Base-by-base conservation (phyloP, 2,329 filamentous ascomycete genomes). In the Neofusicoccum laricinum region DNA sequence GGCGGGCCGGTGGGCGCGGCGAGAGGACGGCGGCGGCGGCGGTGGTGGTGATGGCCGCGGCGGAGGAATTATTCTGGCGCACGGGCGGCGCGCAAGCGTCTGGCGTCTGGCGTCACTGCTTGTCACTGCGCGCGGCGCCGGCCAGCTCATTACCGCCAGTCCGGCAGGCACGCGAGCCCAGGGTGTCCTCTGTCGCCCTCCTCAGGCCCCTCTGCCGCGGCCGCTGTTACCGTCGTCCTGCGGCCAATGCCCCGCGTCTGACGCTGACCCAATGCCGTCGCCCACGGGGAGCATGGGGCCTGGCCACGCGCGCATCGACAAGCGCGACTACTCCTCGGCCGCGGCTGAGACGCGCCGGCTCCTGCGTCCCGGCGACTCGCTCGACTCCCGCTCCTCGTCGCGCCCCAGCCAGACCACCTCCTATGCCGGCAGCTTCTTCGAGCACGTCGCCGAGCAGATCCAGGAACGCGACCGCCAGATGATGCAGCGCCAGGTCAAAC, bases 371-470 rank as follows among this genome's bases (percentile, higher is more conserved):
- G 71, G 75, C 66, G 71, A 71, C 59, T 70, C 75, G 46, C 70
- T 70, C 21, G 71, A 71, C 53, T 71, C 70, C 70, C 21, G 71
- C 53, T 71, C 68, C n/a, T 71, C 51, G n/a, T 71, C 73, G 15
- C 69, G 71, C 57, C 73, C 70, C 41, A 81, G 78, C 66, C 75
- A 78, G 65, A 75, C 77, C 65, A 78, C 73, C 64, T 81, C 80
- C 70, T 79, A 80, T 72, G 79, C 80, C 58, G 81, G 81, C 66
- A 81, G 77, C 74, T 84, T 89, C 71, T 83, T 88, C 72, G 85
- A 81, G 64, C 81, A 88, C 69, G 84, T 88, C 11, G 85, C 86
- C 34, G 84, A 85, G 62, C 85, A 84, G 68, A 86, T 88, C 69
- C 80, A 84, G 62, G 82, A 84, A 67, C 81, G 84, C 65, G 86